A percentile compares a stretch with the other conserved stretches of the same genome.
Conservation (phyloP, 352 stramenopile species). For the Globisporangium iwayamae region DNA sequence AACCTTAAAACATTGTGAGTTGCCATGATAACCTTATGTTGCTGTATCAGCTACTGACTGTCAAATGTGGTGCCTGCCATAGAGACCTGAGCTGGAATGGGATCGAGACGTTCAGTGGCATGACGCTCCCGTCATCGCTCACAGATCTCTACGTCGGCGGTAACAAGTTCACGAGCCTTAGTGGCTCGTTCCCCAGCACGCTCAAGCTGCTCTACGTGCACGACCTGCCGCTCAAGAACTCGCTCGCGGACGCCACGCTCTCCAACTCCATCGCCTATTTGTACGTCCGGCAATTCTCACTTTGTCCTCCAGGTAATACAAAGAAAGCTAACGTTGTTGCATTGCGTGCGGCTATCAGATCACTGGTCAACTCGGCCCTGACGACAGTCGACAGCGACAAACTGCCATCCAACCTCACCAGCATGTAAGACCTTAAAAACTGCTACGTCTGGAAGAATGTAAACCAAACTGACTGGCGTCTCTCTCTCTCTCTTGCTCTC, state of each 20-base stretch:
- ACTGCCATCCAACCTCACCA: slow-evolving; percentile 44
- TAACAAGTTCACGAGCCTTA: slow-evolving; percentile 66
- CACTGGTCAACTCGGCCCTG: slow-evolving; percentile 38
- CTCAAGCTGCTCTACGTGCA: slow-evolving; percentile 70
- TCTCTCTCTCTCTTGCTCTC: neutral
- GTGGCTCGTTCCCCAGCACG: slow-evolving; percentile 36
- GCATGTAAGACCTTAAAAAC: slow-evolving; percentile 37
- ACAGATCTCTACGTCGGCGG: slow-evolving; percentile 58
- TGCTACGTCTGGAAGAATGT: neutral
- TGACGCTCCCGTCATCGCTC: slow-evolving; percentile 46
- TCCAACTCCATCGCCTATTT: slow-evolving; percentile 40
- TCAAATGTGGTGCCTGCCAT: neutral
- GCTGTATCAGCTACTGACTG: neutral
- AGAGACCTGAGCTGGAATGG: slow-evolving; percentile 67
- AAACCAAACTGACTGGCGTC: neutral
- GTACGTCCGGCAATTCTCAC: slow-evolving; percentile 11
- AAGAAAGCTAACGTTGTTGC: neutral
- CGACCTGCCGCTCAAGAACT: slow-evolving; percentile 41
- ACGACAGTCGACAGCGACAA: slow-evolving; percentile 35
- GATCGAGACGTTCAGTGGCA: slow-evolving; percentile 54
- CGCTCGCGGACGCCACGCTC: slow-evolving; percentile 41
- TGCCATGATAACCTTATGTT: too few species aligned
- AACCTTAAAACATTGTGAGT: slow-evolving; percentile 40
- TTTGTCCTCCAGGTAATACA: neutral
- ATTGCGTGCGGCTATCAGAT: slow-evolving; percentile 16